Percentiles rank a stretch among this genome's conserved stretches.
Conservation (phyloP, 805 yeast genomes). For the Starmera dryadoides region DNA sequence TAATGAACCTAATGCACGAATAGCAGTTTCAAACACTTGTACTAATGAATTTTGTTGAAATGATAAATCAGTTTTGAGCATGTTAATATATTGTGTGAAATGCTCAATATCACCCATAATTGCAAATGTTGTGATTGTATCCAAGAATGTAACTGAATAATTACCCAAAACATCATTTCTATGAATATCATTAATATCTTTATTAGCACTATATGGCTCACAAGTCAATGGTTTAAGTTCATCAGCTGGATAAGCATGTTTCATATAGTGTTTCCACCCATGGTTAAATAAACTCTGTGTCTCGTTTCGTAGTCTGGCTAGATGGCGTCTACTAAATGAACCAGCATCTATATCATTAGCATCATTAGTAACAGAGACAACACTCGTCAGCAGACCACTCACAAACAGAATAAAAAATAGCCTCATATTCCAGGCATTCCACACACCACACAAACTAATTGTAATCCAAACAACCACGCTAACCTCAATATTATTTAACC, state of each 20-base stretch:
- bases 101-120: conserved; percentile 56
- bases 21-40: conserved; percentile 84
- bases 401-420: too few species aligned
- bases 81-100: conserved; percentile 38
- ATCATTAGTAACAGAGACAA: too few species aligned
- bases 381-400: too few species aligned
- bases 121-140: conserved; percentile 72
- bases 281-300: conserved; percentile 58
- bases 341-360: neutral
- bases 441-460: too few species aligned
- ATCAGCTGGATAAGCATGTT: conserved; percentile 72
- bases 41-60: conserved; percentile 65
- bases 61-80: conserved; percentile 30
- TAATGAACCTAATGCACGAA: conserved; percentile 77
- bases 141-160: conserved; percentile 70
- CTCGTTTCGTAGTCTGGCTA: conserved; percentile 29
- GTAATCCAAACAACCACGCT: too few species aligned
- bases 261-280: conserved; percentile 67
- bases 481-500: too few species aligned
- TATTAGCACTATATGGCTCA: conserved; percentile 58
- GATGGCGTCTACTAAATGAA: conserved; percentile 21
- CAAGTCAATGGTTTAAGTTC: conserved; percentile 76
- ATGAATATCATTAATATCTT: conserved; percentile 43
- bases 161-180: conserved; percentile 85
- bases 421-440: too few species aligned